Percentiles rank a stretch among this genome's conserved stretches.
phyloP scores from a whole-genome alignment of 2,329 filamentous ascomycete genomes.

The Colletotrichum costaricense region DNA sequence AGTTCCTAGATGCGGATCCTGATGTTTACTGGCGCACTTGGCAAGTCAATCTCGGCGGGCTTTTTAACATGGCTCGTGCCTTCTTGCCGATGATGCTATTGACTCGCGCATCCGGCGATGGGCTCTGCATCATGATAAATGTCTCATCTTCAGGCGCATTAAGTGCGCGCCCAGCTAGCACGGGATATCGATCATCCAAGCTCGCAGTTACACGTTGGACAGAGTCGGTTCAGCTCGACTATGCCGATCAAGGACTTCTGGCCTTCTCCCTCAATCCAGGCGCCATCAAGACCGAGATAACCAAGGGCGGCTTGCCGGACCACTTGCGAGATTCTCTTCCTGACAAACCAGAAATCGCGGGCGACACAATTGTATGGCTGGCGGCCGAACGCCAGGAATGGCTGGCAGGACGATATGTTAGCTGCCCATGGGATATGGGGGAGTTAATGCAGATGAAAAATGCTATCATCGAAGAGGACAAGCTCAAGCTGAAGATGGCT shows the following conservation, averaged over 20 bases:
- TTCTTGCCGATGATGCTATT: constrained; percentile 37
- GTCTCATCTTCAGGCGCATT: constrained; percentile 37
- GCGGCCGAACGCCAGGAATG: constrained; percentile 47
- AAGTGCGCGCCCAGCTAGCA: constrained; percentile 30
- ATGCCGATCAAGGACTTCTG: constrained; percentile 34
- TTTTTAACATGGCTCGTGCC: constrained; percentile 36
- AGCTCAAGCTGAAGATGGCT: constrained; percentile 47
- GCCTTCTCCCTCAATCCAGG: constrained; percentile 39
- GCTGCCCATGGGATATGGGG: constrained; percentile 51
- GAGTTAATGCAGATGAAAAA: constrained; percentile 46
- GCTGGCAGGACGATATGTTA: constrained; percentile 50
- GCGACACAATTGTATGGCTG: constrained; percentile 43
- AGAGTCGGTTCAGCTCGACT: constrained; percentile 38
- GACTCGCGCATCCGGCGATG: neutral
- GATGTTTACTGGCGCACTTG: constrained; percentile 38
- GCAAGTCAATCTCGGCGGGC: constrained; percentile 39
- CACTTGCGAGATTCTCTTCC: constrained; percentile 30
- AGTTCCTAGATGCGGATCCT: constrained; percentile 37
- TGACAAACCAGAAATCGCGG: constrained; percentile 39
- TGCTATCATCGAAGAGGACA: constrained; percentile 47
- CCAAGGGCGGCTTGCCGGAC: constrained; percentile 36
- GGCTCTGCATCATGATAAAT: constrained; percentile 37
- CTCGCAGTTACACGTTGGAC: constrained; percentile 36
- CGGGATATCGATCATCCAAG: constrained; percentile 20
- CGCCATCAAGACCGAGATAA: constrained; percentile 37